Evolutionary conservation across 1,284 basidiomycete genomes (phyloP).

Genomic region (Pseudozyma pruni): DNA sequence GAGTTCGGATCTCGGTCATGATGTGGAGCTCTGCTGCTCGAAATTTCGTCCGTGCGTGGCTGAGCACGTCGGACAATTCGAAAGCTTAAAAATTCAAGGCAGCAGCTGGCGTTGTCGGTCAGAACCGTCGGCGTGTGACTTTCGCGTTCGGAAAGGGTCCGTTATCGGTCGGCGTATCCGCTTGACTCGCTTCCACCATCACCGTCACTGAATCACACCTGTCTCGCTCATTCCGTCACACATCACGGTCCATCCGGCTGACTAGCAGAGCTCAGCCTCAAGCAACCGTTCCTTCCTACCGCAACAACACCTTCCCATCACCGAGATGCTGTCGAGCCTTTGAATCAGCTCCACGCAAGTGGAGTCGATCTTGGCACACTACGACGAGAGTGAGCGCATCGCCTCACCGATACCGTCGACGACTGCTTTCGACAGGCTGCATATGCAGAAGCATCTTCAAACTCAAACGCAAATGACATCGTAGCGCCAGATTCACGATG

Average conservation of each 20-base stretch:
- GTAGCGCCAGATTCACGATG: conserved; percentile 13
- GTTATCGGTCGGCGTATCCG: not conserved
- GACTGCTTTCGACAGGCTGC: not conserved
- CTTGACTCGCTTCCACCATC: conserved; percentile 4
- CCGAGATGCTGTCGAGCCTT: conserved; percentile 27
- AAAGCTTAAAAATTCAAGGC: conserved; percentile 6
- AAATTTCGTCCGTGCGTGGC: conserved; percentile 25
- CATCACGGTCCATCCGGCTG: not conserved
- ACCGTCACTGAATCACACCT: not conserved
- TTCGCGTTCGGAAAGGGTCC: conserved; percentile 11
- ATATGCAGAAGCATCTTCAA: conserved; percentile 12
- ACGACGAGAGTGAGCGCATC: conserved; percentile 8
- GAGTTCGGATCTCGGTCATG: conserved; percentile 24
- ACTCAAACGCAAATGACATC: conserved; percentile 13
- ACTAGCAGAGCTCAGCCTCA: too few species aligned
- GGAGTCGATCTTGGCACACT: conserved; percentile 26
- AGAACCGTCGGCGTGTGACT: conserved; percentile 9
- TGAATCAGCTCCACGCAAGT: conserved; percentile 45
- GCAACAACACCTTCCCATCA: too few species aligned
- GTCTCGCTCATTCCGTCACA: not conserved
- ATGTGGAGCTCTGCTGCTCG: conserved; percentile 15
- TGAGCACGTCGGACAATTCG: not conserved
- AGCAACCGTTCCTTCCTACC: too few species aligned
- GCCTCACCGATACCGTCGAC: conserved; percentile 1
- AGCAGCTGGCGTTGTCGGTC: conserved; percentile 18